Percentiles rank a stretch among this genome's conserved stretches.
Evolutionary conservation across 164 flowering plant genomes (phyloP).

Genomic region (Stephania yunnanensis): DNA sequence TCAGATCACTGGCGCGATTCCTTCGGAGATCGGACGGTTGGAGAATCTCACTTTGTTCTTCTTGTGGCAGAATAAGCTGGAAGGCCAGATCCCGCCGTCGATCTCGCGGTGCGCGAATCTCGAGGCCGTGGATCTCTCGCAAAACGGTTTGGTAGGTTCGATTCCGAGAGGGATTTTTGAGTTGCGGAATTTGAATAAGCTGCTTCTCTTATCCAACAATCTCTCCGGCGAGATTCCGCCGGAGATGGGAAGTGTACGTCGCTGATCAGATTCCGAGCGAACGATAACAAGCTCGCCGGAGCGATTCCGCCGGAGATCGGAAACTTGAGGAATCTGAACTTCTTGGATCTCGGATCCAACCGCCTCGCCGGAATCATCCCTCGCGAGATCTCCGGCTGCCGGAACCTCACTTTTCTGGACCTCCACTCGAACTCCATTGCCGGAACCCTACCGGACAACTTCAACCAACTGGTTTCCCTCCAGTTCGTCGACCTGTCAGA

Average conservation of each 20-base stretch:
- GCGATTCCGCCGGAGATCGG: conserved; percentile 62
- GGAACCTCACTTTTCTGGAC: conserved; percentile 64
- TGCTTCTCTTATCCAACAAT: conserved; percentile 64
- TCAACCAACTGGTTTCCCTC: conserved; percentile 41
- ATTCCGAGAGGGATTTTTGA: conserved; percentile 63
- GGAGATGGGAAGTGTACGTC: conserved; percentile 64
- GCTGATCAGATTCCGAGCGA: conserved; percentile 58
- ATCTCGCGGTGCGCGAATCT: conserved; percentile 45
- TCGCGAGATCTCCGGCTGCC: conserved; percentile 54
- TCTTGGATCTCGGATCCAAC: conserved; percentile 63
- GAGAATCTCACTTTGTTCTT: conserved; percentile 46
- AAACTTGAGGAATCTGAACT: conserved; percentile 44
- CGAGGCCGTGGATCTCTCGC: conserved; percentile 63
- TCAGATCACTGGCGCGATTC: conserved; percentile 59
- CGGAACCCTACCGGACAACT: conserved; percentile 46
- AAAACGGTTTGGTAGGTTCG: conserved; percentile 48
- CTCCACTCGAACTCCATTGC: conserved; percentile 55
- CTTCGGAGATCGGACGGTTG: conserved; percentile 45
- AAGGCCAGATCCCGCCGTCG: conserved; percentile 55
- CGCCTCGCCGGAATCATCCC: conserved; percentile 53
- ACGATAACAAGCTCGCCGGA: conserved; percentile 52
- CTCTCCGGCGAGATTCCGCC: conserved; percentile 58
- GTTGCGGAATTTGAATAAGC: conserved; percentile 51
- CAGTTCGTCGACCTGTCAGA: conserved; percentile 63
- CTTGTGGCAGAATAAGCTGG: conserved; percentile 68